These are phyloP conservation scores for Hygrophorus russula DNA, from an alignment of 768 basidiomycete species.

Conservation along the genomic window DNA sequence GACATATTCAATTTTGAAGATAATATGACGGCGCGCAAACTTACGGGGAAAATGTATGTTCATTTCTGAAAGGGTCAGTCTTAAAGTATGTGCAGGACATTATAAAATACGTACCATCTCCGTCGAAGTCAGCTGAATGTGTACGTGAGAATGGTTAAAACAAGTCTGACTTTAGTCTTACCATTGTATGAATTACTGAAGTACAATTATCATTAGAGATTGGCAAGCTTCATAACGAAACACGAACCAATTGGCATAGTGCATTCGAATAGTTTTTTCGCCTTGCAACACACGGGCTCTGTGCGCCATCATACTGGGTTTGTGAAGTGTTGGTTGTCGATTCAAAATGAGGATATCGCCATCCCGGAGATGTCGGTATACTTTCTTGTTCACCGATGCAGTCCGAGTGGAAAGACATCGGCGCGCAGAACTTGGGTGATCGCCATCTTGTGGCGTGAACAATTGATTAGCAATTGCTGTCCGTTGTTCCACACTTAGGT, in stretches of 20 bases:
- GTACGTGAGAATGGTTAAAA: neutral
- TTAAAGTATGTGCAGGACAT: conserved; percentile 6
- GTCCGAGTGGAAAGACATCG: conserved; percentile 68
- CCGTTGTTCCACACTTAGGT: conserved; percentile 77
- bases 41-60: conserved; percentile 98
- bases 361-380: conserved; percentile 88
- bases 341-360: conserved; percentile 95
- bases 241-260: conserved; percentile 95
- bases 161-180: conserved; percentile 20
- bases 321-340: conserved; percentile 96
- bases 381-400: conserved; percentile 86
- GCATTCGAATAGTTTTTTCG: conserved; percentile 99
- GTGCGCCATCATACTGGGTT: conserved; percentile 99
- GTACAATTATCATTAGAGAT: conserved; percentile 7
- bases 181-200: conserved; percentile 94
- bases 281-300: conserved; percentile 84
- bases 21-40: conserved; percentile 17
- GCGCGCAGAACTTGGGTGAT: conserved; percentile 29
- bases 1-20: conserved; percentile 3
- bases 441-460: conserved; percentile 80
- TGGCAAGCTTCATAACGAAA: conserved; percentile 3
- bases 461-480: conserved; percentile 94
- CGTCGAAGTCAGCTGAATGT: conserved; percentile 75
- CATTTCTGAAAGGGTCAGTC: conserved; percentile 59
- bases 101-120: conserved; percentile 50